A percentile compares a stretch with the other conserved stretches of the same genome.
phyloP scores from a whole-genome alignment of 768 basidiomycete species.

The Wakefieldia striispora region DNA sequence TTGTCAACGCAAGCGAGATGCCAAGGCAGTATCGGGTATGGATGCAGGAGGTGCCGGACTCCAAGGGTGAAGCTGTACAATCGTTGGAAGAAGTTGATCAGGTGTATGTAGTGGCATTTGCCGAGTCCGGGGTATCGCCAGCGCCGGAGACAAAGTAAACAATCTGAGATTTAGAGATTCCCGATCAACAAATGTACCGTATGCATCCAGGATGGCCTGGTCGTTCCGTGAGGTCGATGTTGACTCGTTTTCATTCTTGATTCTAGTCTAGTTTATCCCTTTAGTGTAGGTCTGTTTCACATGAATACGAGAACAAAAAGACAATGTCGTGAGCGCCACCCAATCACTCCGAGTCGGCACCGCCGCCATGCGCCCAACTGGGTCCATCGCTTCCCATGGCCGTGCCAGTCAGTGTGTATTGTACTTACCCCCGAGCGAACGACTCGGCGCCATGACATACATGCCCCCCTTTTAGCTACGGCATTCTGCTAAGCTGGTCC shows the following conservation, averaged over 20 bases:
- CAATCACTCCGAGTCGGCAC: constrained; percentile 4
- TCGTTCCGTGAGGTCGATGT: constrained; percentile 1
- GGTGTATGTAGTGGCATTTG: constrained; percentile 19
- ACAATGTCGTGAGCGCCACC: neutral
- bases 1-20: neutral
- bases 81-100: neutral
- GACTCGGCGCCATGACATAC: constrained; percentile 9
- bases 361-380: constrained; percentile 16
- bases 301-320: neutral
- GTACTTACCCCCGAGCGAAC: neutral
- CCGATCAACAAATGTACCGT: too few relatives aligned
- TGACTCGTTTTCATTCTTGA: neutral
- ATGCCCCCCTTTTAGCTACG: constrained; percentile 13
- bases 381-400: constrained; percentile 8
- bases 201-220: too few relatives aligned
- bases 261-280: neutral
- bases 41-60: neutral
- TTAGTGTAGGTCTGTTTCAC: neutral
- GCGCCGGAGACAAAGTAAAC: constrained; percentile 31
- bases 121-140: constrained; percentile 33
- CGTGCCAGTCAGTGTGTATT: neutral
- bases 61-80: too few relatives aligned
- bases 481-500: neutral
- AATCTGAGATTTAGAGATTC: constrained; percentile 33
- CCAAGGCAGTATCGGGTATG: constrained; percentile 4